Evolutionary conservation across 305 asterid genomes (phyloP).

Genomic region (Euphrasia arctica): DNA sequence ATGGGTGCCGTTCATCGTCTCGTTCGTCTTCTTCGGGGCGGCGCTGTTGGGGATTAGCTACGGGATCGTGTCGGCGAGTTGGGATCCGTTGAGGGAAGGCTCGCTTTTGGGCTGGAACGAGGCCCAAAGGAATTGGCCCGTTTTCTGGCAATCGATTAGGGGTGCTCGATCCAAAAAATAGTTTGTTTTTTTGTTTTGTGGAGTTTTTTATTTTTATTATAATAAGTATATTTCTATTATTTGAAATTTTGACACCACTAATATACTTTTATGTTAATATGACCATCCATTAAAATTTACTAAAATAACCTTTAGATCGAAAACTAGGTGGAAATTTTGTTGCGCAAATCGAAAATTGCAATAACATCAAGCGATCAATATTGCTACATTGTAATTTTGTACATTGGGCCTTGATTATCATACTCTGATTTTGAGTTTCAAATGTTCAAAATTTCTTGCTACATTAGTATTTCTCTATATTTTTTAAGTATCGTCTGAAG

Average conservation of each 20-base stretch:
- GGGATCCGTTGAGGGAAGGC: conserved; percentile 97
- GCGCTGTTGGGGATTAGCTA: conserved; percentile 86
- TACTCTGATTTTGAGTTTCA: too few relatives aligned
- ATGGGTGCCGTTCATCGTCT: conserved; percentile 85
- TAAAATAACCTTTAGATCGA: too few relatives aligned
- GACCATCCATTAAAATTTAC: background rate
- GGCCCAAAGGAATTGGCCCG: conserved; percentile 94
- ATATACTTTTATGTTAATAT: too few relatives aligned
- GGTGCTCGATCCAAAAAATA: conserved; percentile 52
- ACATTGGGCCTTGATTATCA: background rate
- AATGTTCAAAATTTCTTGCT: too few relatives aligned
- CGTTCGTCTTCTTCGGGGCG: conserved; percentile 81
- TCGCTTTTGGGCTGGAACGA: conserved; percentile 90
- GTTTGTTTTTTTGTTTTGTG: conserved; percentile 8
- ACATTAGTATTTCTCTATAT: too few relatives aligned
- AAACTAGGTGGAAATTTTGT: too few relatives aligned
- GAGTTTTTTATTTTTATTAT: conserved; percentile 12
- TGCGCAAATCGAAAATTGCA: too few relatives aligned
- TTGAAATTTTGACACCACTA: too few relatives aligned
- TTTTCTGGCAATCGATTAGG: conserved; percentile 80
- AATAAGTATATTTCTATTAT: too few relatives aligned
- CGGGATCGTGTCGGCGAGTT: conserved; percentile 94
- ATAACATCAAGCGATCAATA: too few relatives aligned
- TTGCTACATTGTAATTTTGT: too few relatives aligned
- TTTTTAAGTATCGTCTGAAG: too few relatives aligned